These are phyloP conservation scores for Sisymbrium altissimum DNA, from an alignment of 345 rosid species.

Conservation along the genomic window DNA sequence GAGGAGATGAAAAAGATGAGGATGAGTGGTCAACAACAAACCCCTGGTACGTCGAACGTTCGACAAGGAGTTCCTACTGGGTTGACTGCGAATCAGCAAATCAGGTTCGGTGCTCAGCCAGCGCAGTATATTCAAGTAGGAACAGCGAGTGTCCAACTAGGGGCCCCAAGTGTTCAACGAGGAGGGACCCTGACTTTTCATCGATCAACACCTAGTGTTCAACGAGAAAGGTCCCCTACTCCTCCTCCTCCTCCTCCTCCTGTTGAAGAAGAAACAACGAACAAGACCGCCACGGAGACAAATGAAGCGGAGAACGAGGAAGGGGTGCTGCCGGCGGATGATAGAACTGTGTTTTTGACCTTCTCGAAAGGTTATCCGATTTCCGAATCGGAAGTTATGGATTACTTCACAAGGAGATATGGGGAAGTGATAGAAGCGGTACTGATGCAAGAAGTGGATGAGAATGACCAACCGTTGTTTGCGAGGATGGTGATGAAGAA, in stretches of 20 bases:
- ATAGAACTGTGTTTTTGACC: constrained; percentile 62
- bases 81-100: neutral
- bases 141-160: neutral
- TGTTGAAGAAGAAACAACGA: neutral
- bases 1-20: neutral
- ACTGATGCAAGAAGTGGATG: constrained; percentile 45
- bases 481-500: constrained; percentile 46
- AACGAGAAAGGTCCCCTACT: no score
- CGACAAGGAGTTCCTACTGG: neutral
- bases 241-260: no score
- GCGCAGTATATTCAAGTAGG: no score
- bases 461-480: constrained; percentile 42
- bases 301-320: neutral
- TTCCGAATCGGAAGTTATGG: constrained; percentile 46
- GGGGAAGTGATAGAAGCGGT: constrained; percentile 50
- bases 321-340: constrained; percentile 25
- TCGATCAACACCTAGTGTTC: no score
- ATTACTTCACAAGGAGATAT: constrained; percentile 43
- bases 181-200: neutral
- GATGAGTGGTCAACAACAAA: neutral
- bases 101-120: no score
- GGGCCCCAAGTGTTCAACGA: neutral
- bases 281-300: neutral
- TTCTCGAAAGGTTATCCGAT: constrained; percentile 70
- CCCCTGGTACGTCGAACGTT: neutral